Evolutionary conservation across 1,284 basidiomycete species (phyloP).

Genomic region (Rhodotorula sp.): DNA sequence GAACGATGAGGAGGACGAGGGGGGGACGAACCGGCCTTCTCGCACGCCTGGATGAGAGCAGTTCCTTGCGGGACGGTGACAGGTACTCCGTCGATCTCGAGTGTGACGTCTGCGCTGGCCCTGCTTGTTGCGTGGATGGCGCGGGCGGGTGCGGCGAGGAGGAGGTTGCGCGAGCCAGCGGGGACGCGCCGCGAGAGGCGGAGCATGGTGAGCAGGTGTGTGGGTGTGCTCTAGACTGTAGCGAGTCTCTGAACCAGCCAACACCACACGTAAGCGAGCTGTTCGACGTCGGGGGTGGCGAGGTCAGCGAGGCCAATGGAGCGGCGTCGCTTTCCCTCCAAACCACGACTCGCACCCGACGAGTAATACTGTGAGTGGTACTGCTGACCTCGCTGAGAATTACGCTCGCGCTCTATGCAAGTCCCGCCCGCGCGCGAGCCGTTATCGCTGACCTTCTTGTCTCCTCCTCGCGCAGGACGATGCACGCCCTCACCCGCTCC

Average conservation of each 20-base stretch:
- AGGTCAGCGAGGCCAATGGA: neutral
- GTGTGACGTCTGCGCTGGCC: slow-evolving; percentile 38
- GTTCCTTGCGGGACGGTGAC: slow-evolving; percentile 61
- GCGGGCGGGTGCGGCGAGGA: slow-evolving; percentile 1
- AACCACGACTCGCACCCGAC: neutral
- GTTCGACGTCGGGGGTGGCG: neutral
- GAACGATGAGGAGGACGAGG: too few relatives aligned
- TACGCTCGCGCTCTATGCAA: neutral
- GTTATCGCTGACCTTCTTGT: neutral
- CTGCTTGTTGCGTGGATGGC: slow-evolving; percentile 13
- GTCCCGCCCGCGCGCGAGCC: neutral
- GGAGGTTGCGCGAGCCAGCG: slow-evolving; percentile 3
- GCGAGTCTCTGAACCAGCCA: too few relatives aligned
- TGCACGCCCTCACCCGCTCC: neutral
- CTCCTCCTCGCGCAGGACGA: neutral
- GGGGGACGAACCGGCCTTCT: slow-evolving; percentile 46
- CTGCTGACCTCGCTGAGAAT: too few relatives aligned
- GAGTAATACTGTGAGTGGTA: too few relatives aligned
- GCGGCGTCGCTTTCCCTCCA: neutral
- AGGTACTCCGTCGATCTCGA: slow-evolving; percentile 46
- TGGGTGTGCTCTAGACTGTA: too few relatives aligned
- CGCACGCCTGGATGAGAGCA: slow-evolving; percentile 93
- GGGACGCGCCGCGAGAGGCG: slow-evolving; percentile 8
- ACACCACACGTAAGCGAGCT: neutral
- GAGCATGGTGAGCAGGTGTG: slow-evolving; percentile 19